Evolutionary conservation across 169 alveolate species (phyloP).

Genomic region (Toxoplasma gondii): DNA sequence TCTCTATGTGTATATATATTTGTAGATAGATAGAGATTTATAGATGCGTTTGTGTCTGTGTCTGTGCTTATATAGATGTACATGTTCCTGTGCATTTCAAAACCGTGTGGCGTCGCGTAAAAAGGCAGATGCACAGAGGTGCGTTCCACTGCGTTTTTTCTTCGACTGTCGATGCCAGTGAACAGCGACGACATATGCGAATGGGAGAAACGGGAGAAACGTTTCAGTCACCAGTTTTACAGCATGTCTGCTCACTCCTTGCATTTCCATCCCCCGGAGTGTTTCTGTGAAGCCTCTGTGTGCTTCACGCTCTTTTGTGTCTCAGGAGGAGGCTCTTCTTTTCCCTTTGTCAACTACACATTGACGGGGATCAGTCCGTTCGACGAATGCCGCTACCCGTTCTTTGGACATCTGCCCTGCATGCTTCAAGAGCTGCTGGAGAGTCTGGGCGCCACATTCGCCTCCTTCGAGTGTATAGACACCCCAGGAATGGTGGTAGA

Average conservation of each 20-base stretch:
- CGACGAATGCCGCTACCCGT: constrained; percentile 37
- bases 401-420: constrained; percentile 25
- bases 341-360: not conserved
- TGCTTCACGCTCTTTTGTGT: not conserved
- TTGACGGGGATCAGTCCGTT: constrained; percentile 29
- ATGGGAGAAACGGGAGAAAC: too few relatives aligned
- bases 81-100: not conserved
- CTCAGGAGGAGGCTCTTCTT: not conserved
- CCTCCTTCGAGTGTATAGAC: constrained; percentile 5
- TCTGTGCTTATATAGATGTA: not conserved
- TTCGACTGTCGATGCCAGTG: too few relatives aligned
- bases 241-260: too few relatives aligned
- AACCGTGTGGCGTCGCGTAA: not conserved
- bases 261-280: too few relatives aligned
- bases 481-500: constrained; percentile 49
- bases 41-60: not conserved
- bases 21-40: not conserved
- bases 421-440: constrained; percentile 40
- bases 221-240: too few relatives aligned
- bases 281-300: too few relatives aligned
- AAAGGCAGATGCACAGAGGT: too few relatives aligned
- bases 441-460: not conserved
- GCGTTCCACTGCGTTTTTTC: too few relatives aligned
- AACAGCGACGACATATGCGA: too few relatives aligned
- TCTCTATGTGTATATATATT: not conserved